A percentile compares a stretch with the other conserved stretches of the same genome.
Evolutionary conservation across 768 basidiomycete genomes (phyloP).

Genomic region (Hortiboletus campestris): DNA sequence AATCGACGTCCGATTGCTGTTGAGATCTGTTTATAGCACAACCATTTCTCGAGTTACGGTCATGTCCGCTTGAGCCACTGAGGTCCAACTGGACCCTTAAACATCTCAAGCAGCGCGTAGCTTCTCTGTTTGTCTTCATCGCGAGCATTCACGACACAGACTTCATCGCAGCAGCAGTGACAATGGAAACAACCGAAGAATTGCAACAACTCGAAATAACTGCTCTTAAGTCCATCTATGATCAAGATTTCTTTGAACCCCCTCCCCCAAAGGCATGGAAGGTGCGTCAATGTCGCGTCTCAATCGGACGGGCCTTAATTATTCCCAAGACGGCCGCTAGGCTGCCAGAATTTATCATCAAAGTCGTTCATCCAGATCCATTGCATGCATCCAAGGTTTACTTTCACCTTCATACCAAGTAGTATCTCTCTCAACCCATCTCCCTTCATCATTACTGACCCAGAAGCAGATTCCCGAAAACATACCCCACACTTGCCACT

Average conservation of each 20-base stretch:
- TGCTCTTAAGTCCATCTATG: conserved; percentile 78
- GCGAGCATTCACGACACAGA: conserved; percentile 5
- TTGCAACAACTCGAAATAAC: conserved; percentile 69
- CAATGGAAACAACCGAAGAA: conserved; percentile 75
- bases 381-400: conserved; percentile 55
- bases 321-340: conserved; percentile 57
- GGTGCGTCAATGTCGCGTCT: conserved; percentile 37
- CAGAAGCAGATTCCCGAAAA: conserved; percentile 65
- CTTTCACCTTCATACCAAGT: conserved; percentile 73
- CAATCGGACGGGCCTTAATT: conserved; percentile 1
- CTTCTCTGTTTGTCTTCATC: conserved; percentile 25
- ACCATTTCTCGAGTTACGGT: conserved; percentile 15
- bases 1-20: conserved; percentile 3
- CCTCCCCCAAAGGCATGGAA: conserved; percentile 84
- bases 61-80: conserved; percentile 77
- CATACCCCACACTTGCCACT: conserved; percentile 71
- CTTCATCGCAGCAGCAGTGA: conserved; percentile 8
- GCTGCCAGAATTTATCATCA: conserved; percentile 74
- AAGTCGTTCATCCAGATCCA: conserved; percentile 63
- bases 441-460: neutral
- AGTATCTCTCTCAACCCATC: conserved; percentile 17
- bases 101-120: conserved; percentile 50
- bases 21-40: conserved; percentile 9
- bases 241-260: conserved; percentile 69
- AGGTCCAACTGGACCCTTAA: conserved; percentile 65